Evolutionary conservation across 2,329 filamentous ascomycete genomes (phyloP), one percentile per base, ranked within the genome.

Genomic region (Ceratocystis destructans): DNA sequence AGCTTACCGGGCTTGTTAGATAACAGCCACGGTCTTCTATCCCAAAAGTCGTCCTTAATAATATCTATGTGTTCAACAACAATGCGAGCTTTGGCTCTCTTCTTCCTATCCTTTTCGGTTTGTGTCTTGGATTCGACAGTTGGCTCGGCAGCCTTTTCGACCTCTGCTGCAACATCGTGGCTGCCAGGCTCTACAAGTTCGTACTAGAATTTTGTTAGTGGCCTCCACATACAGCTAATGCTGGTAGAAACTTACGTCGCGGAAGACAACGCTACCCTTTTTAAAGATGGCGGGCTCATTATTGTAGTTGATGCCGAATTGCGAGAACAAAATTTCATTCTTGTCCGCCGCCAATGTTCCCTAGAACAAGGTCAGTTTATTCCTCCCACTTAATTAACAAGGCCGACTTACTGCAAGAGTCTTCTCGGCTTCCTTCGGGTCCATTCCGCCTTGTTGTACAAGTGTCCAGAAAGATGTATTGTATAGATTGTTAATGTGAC

Each of bases 401-500:
- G 17, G 6, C 1, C 5, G n/a, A 71, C 79, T 70, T 74, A 89
- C 88, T 71, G 89, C 86, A 57, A 99, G 81, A 68, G 84, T 83
- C 72, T 87, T 83, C 74, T 97, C 93, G 0, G 94, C 94, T 67
- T 90, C 87, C 63, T 86, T 87, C 37, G 85, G 83, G 64, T 83
- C 86, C 78, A 94, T 82, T 0, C 87, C 88, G 1, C 89, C 92
- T 61, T 84, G 79, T 69, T 90, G 84, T 25, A 97, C 87, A 71
- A 99, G 79, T 0, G 87, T 80, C 94, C 94, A 99, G 75, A 97
- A 97, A 0, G 90, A 90, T 0, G 94, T 99, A 74, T 99, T 99
- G 76, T 96, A 99, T 3, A 99, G 82, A 72, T 99, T 99, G 75
- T 99, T 99, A 71, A 99, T 96, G 74, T 99, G 94, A 70, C 89